These are phyloP conservation scores for Colletotrichum theobromicola DNA, from an alignment of 2,329 filamentous ascomycete genomes.

Conservation along the genomic window DNA sequence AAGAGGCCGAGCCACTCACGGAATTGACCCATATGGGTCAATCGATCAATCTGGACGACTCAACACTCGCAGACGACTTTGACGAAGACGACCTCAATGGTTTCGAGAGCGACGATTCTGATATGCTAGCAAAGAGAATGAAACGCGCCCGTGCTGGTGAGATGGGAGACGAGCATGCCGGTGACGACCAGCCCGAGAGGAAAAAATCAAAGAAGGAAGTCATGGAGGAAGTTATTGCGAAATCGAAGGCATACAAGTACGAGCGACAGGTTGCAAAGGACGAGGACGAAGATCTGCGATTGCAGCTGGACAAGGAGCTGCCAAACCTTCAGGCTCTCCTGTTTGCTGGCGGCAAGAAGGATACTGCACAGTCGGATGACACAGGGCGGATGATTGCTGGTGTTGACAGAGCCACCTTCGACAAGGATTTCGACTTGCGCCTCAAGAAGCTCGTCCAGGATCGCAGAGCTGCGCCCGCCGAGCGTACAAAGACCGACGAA, in stretches of 20 bases:
- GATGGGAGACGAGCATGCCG: constrained; percentile 47
- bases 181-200: constrained; percentile 69
- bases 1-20: constrained; percentile 73
- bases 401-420: constrained; percentile 71
- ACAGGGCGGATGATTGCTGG: constrained; percentile 42
- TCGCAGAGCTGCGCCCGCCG: constrained; percentile 81
- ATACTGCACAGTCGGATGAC: constrained; percentile 27
- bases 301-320: constrained; percentile 84
- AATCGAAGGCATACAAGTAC: constrained; percentile 94
- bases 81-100: constrained; percentile 74
- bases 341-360: constrained; percentile 49
- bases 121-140: constrained; percentile 57
- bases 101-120: constrained; percentile 62
- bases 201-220: constrained; percentile 97
- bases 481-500: constrained; percentile 90
- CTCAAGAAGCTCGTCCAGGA: constrained; percentile 85
- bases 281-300: constrained; percentile 86
- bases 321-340: constrained; percentile 77
- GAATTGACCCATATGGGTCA: constrained; percentile 85
- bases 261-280: constrained; percentile 93
- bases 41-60: constrained; percentile 65
- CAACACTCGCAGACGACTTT: constrained; percentile 70
- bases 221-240: constrained; percentile 97
- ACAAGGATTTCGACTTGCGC: constrained; percentile 87
- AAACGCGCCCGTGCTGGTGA: constrained; percentile 60